Conservation (phyloP, 257 asterid genomes). For the Solanum pinnatisectum region DNA sequence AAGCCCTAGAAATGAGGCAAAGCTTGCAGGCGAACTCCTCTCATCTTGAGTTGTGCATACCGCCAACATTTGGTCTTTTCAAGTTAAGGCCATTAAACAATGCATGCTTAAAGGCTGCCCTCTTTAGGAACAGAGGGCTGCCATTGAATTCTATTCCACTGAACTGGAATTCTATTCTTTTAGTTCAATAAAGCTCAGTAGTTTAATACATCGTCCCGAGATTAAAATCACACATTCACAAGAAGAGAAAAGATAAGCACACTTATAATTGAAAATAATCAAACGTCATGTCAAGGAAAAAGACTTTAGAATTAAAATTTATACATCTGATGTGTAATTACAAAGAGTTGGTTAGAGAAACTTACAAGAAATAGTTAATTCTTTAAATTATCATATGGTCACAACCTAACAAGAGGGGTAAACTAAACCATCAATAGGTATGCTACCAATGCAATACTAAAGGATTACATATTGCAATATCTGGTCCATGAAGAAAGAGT, state of each 20-base stretch:
- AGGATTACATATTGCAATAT: background rate
- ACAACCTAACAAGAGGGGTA: background rate
- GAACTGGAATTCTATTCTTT: background rate
- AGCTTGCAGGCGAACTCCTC: constrained; percentile 16
- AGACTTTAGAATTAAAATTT: background rate
- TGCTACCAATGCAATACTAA: background rate
- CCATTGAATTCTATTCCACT: background rate
- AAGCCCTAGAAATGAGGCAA: constrained; percentile 24
- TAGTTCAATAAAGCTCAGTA: background rate
- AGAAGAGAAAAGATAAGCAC: background rate
- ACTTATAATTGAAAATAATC: background rate
- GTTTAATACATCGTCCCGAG: background rate
- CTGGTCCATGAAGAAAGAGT: background rate
- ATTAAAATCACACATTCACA: background rate
- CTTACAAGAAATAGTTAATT: background rate
- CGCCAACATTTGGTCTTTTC: constrained; percentile 45
- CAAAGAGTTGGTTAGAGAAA: background rate
- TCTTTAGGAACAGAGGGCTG: background rate
- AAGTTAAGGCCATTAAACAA: constrained; percentile 34
- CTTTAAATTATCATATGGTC: background rate
- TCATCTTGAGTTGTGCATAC: constrained; percentile 31
- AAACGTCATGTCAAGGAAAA: background rate
- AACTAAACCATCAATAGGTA: background rate
- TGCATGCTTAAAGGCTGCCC: background rate
- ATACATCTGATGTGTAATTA: background rate